Evolutionary conservation across 208 protist genomes (phyloP), one percentile per base, ranked within the genome.

Genomic region (Leptomonas seymouri): DNA sequence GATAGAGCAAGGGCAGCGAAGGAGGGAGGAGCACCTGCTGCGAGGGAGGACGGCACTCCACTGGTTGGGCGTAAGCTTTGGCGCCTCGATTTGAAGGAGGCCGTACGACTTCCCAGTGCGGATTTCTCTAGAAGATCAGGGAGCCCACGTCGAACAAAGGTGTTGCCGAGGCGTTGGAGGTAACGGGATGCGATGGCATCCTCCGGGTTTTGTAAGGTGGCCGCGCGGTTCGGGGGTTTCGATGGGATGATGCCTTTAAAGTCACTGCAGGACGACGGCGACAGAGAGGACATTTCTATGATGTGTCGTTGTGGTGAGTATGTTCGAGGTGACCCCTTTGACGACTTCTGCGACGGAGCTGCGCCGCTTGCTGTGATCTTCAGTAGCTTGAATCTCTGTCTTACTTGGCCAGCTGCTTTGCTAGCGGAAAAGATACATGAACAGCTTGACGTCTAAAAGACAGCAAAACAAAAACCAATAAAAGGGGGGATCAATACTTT

Each of bases 121-220:
- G 4, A 14, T n/a, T 25, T 53, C 12, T 36, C 45, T 8, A 16
- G 20, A 7, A 20, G 18, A 15, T 25, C 46, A 2, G 25, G 58
- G 36, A 34, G 50, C n/a, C 64, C 30, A 6, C 50, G 41, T 0
- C 71, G 45, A 16, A 77, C 62, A 36, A 77, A 41, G 4, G 58
- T 62, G 49, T 71, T 71, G 25, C 71, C 71, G 42, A 77, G 71
- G 9, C 58, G 71, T 36, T 77, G 56, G 6, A 77, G 57, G 58
- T 77, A 71, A 18, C 71, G 71, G 5, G 64, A 58, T 7, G 71
- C 57, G 20, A 77, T 62, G 7, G 58, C 23, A 39, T 67, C 71
- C 44, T 77, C 71, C 4, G 64, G 64, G 41, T 66, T 42, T 39
- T 66, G 36, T 15, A 57, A 48, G 16, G 49, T 45, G 36, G 5